Base-by-base conservation (phyloP, 2,329 filamentous ascomycete species). In the Akanthomyces lecanii region DNA sequence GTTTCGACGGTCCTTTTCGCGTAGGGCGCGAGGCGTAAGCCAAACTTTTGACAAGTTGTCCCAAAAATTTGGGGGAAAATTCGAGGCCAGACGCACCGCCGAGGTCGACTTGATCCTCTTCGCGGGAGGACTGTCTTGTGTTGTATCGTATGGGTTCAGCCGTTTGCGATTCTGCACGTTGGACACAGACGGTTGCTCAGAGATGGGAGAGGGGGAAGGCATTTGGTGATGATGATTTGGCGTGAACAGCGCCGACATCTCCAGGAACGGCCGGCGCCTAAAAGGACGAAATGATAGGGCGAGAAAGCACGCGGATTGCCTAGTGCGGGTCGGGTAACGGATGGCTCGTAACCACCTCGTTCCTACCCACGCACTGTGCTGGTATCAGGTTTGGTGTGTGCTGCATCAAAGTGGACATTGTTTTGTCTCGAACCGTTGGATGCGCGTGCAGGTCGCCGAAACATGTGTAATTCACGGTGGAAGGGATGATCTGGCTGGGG, bases 1-100 rank as follows among this genome's bases (percentile, higher is more conserved):
- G 64, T 66, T 70, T 66, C 67, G 65, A 59, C 66, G 65, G 61
- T 72, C 65, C 55, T 70, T 66, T 64, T 73, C 71, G 63, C 63
- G 67, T 59, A 74, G 64, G 4, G 70, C 69, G 45, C 64, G 67
- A 58, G 59, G 63, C 28, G 69, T 71, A 30, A 73, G 65, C 64
- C 64, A 69, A 23, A 71, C 62, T 50, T 69, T 66, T 14, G 70
- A 70, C 36, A 74, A 58, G 4, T 65, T 66, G 48, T 72, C 69
- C 63, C 36, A 38, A 12, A 38, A 38, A 10, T 38, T 58, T 7
- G 69, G 68, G 16, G 71, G 63, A 45, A 67, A 70, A 50, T 63
- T 69, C 23, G 59, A 58, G 38, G 38, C 38, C 33, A n/a, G 21
- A 3, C 25, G 36, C 11, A 28, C 23, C 10, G n/a, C 25, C 45